Evolutionary conservation across 495 filamentous ascomycete species (phyloP).

Genomic region (Terfezia claveryi): DNA sequence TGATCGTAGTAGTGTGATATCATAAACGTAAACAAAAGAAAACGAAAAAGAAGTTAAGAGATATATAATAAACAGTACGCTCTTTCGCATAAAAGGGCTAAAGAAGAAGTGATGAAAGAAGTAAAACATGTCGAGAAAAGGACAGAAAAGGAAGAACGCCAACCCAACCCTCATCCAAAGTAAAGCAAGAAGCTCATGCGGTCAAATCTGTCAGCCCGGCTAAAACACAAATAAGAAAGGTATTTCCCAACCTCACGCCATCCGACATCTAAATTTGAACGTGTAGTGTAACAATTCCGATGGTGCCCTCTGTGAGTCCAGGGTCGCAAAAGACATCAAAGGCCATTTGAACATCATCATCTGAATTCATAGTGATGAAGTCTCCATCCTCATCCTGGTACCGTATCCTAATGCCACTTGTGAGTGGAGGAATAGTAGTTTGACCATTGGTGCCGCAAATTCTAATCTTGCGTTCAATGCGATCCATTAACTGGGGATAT

Average conservation of each 20-base stretch:
- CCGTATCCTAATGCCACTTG: conserved; percentile 46
- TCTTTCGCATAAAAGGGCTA: neutral
- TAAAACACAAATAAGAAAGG: neutral
- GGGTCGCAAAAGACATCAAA: conserved; percentile 74
- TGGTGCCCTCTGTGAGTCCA: conserved; percentile 10
- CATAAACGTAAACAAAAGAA: neutral
- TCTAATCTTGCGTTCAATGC: conserved; percentile 79
- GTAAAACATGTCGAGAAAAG: neutral
- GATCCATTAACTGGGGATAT: conserved; percentile 76
- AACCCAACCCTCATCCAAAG: neutral
- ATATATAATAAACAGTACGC: neutral
- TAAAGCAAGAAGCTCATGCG: neutral
- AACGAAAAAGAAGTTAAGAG: neutral
- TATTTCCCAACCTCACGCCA: neutral
- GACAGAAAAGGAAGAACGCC: neutral
- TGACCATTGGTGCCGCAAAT: conserved; percentile 13
- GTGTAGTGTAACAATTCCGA: conserved; percentile 14
- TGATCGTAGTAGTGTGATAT: too few relatives aligned
- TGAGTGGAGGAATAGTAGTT: conserved; percentile 4
- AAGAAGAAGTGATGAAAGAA: neutral
- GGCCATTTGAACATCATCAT: conserved; percentile 84
- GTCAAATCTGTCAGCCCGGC: neutral
- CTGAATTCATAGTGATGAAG: conserved; percentile 74
- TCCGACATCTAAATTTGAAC: neutral
- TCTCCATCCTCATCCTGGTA: conserved; percentile 89